Conservation (phyloP, 495 filamentous ascomycete genomes). For the Annulohypoxylon moriforme region DNA sequence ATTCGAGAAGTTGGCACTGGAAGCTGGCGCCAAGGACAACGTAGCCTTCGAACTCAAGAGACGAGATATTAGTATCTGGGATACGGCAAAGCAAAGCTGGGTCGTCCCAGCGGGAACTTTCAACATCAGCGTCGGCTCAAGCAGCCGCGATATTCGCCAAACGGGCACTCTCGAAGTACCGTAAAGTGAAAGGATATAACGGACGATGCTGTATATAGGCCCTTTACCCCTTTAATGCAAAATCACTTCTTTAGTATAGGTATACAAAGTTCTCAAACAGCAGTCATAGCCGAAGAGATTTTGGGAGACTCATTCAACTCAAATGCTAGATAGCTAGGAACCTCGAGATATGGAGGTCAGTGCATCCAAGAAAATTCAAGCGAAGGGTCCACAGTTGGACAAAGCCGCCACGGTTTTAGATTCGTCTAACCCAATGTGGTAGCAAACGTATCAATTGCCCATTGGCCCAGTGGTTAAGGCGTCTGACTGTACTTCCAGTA, state of each 20-base stretch:
- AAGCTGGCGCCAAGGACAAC: slow-evolving; percentile 54
- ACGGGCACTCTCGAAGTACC: slow-evolving; percentile 53
- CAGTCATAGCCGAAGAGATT: no score
- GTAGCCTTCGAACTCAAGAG: slow-evolving; percentile 62
- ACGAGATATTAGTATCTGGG: slow-evolving; percentile 70
- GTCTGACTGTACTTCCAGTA: slow-evolving; percentile 23
- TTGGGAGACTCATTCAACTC: no score
- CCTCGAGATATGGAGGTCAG: no score
- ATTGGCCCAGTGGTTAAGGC: slow-evolving; percentile 40
- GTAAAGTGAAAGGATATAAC: slow-evolving; percentile 5
- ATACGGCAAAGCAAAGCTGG: slow-evolving; percentile 61
- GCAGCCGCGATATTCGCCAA: slow-evolving; percentile 62
- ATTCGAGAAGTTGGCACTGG: slow-evolving; percentile 66
- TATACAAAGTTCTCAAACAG: background rate
- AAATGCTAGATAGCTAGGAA: no score
- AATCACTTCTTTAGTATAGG: background rate
- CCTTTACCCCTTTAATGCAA: background rate
- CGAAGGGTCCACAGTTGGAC: no score
- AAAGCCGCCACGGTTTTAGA: background rate
- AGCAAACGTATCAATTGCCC: slow-evolving; percentile 9
- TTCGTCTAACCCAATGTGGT: background rate
- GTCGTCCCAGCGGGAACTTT: slow-evolving; percentile 62
- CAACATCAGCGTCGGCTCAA: slow-evolving; percentile 60
- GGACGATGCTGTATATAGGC: background rate
- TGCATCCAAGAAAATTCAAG: no score